Evolutionary conservation across 2,329 filamentous ascomycete genomes (phyloP), one percentile per base, ranked within the genome.

Genomic region (Diaporthe nobilis): DNA sequence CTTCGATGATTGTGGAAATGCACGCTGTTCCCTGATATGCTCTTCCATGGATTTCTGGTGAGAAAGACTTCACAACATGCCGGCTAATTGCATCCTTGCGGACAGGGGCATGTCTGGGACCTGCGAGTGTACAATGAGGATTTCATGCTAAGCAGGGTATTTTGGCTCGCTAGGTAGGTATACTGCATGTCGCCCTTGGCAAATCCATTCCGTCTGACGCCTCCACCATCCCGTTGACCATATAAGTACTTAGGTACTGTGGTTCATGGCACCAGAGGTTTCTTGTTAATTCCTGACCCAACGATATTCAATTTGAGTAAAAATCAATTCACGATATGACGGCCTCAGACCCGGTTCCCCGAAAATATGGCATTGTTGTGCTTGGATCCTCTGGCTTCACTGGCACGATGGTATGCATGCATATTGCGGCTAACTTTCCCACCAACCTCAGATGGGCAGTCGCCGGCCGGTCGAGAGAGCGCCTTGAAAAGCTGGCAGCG

Each of bases 331-430:
- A 44, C 68, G 7, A 58, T 44, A 72, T 72, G 70, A 37, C 70
- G 6, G 15, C 13, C 20, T 37, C 39, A 47, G 31, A 28, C 39
- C n/a, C n/a, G 31, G 7, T 17, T 37, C 2, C 15, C 15, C 53
- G 37, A 13, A 47, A 60, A 72, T 60, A 72, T 60, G 70, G 53
- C 25, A 47, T 72, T 25, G 53, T 60, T 9, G 39, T 72, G 53
- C 39, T 72, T 12, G 53, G 70, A 17, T 39, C 15, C 8, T 72
- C 70, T 60, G 53, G 70, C 37, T 60, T 22, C 39, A 72, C 53
- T 9, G 53, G 70, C 49, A 72, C 70, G 39, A 72, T 72, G 70
- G 70, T 72, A 6, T 60, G 53, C 53, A 47, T 28, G 20, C 70
- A 60, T 39, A 72, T 57, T 12, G 53, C 70, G 70, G 70, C 70